Evolutionary conservation across 257 asterid genomes (phyloP).

Genomic region (Henckelia pumila): DNA sequence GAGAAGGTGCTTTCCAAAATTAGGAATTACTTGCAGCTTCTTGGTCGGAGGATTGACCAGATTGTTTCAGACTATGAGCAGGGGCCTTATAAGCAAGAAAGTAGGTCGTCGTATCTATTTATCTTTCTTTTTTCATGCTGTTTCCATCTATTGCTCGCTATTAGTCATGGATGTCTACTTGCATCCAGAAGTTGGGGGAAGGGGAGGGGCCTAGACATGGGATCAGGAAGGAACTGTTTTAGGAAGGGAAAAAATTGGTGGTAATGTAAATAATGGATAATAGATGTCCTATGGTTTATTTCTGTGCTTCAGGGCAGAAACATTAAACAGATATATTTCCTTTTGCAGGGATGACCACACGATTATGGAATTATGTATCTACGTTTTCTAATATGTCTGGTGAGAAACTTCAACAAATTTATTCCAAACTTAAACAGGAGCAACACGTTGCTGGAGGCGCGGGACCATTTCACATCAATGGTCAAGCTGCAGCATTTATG

Average conservation of each 20-base stretch:
- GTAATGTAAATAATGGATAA: slow-evolving; percentile 4
- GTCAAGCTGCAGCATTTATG: slow-evolving; percentile 41
- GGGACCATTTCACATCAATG: slow-evolving; percentile 68
- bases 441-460: slow-evolving; percentile 54
- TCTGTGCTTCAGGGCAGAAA: slow-evolving; percentile 1
- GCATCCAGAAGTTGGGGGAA: not conserved
- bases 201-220: too few relatives aligned
- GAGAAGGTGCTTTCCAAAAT: slow-evolving; percentile 90
- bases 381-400: slow-evolving; percentile 87
- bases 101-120: slow-evolving; percentile 42
- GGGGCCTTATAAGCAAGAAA: slow-evolving; percentile 80
- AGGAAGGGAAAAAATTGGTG: not conserved
- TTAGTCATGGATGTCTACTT: slow-evolving; percentile 19
- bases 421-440: slow-evolving; percentile 81
- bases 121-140: not conserved
- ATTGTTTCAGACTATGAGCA: slow-evolving; percentile 65
- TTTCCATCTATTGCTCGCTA: slow-evolving; percentile 1
- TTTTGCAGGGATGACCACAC: slow-evolving; percentile 79
- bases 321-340: slow-evolving; percentile 3
- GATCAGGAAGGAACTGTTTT: not conserved
- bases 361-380: slow-evolving; percentile 92
- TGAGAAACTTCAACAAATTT: slow-evolving; percentile 86
- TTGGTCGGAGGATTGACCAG: slow-evolving; percentile 91
- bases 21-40: slow-evolving; percentile 87
- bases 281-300: not conserved